Evolutionary conservation across 495 filamentous ascomycete species (phyloP), one percentile per base, ranked within the genome.

Genomic region (Astrocystis sublimbata): DNA sequence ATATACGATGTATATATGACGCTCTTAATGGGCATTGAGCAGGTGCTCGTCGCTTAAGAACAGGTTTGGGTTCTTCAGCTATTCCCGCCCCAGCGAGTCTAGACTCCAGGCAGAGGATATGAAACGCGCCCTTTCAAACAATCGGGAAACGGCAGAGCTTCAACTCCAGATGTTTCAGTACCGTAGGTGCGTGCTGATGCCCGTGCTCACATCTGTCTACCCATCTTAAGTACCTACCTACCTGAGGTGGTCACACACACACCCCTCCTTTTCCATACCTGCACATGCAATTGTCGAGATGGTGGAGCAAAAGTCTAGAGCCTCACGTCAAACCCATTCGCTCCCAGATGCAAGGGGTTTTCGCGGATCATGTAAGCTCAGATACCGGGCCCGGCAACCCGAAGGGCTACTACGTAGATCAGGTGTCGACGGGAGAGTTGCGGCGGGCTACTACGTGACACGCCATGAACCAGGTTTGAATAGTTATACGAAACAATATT

Each of bases 261-360:
- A 40, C 42, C 35, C 35, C 53, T 42, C 9, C 35, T 24, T 19
- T 40, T 8, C 21, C 15, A 19, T 23, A 43, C 47, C 41, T 60
- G 45, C 57, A 60, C 40, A 60, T 52, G 46, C 33, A 51, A n/a
- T 51, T 23, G 46, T 50, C 4, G 38, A 52, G 36, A 21, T 17
- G 33, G 35, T 60, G 58, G 33, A 52, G 46, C n/a, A n/a, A n/a
- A 41, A 60, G 30, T 40, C 58, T 24, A 52, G 47, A 52, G 58
- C 56, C 56, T 61, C 58, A 53, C 21, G 28, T 26, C 28, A 19
- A 42, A 41, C 43, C 3, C 6, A n/a, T 43, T 17, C n/a, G 38
- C 19, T 35, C 38, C 46, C 24, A 49, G 10, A 40, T 51, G 58
- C 42, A 42, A 31, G 21, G 30, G 36, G 46, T 43, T 13, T 51